Evolutionary conservation across 345 rosid species (phyloP), one percentile per base, ranked within the genome.

Genomic region (Populus simonii): DNA sequence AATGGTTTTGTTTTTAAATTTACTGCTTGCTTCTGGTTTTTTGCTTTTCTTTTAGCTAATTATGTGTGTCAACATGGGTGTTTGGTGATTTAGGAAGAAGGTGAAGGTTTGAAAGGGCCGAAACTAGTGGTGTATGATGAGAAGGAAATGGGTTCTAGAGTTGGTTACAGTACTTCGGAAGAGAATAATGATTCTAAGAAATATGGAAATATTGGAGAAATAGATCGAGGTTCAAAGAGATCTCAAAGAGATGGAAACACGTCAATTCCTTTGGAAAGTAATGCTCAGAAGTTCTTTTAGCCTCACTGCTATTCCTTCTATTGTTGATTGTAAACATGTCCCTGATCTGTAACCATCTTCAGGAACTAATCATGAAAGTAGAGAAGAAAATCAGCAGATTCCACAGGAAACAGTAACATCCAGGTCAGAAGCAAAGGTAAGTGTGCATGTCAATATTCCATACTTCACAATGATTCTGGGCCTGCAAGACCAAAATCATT

Each of bases 21-120:
- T 71, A 8, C 38, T 68, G 55, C 15, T 45, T 39, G 31, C 17
- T 70, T 38, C 16, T 20, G 13, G 20, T 43, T 31, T 20, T 29
- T 11, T 66, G 16, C 18, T 69, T 8, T 23, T 23, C 18, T 57
- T 8, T 29, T 39, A 12, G 31, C 76, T 17, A 18, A 22, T 57
- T 79, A 33, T 49, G 66, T 66, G 7, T 72, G 72, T 75, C 18
- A 69, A 72, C 22, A 33, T 39, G 45, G 62, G 65, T 79, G 25
- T 35, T 73, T 78, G 79, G 74, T 75, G 68, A 67, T 85, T 71
- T 80, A 95, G 99, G 97, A 89, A 85, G 89, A 83, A 68, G 88
- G 81, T 25, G 76, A 86, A 86, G 89, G 83, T 53, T 77, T 93
- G 83, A 88, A 87, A 83, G 98, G 86, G 80, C 98, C 98, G 29